phyloP scores from a whole-genome alignment of 2,329 filamentous ascomycete genomes.

The Rasamsonia emersonii region DNA sequence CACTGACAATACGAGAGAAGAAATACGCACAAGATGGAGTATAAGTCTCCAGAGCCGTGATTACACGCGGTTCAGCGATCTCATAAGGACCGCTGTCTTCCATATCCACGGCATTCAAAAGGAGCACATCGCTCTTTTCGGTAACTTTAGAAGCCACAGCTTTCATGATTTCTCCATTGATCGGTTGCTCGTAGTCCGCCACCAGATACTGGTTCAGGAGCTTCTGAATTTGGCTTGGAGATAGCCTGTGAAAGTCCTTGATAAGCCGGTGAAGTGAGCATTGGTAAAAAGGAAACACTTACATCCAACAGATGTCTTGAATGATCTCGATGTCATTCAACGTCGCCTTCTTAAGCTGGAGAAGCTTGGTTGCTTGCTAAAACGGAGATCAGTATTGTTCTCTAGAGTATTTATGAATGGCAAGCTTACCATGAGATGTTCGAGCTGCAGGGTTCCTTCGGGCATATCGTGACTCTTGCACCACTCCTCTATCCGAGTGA shows the following conservation, averaged over 20 bases:
- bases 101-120: slow-evolving; percentile 94
- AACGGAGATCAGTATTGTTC: slow-evolving; percentile 9
- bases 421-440: slow-evolving; percentile 80
- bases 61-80: slow-evolving; percentile 91
- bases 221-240: slow-evolving; percentile 98
- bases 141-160: slow-evolving; percentile 93
- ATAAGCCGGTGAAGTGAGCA: not conserved
- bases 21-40: slow-evolving; percentile 79
- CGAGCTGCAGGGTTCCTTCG: slow-evolving; percentile 90
- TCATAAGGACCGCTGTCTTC: slow-evolving; percentile 98
- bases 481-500: slow-evolving; percentile 98
- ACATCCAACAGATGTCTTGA: slow-evolving; percentile 99
- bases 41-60: slow-evolving; percentile 94
- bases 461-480: slow-evolving; percentile 99
- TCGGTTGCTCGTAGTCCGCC: slow-evolving; percentile 97
- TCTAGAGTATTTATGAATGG: not conserved
- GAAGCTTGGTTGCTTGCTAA: slow-evolving; percentile 91
- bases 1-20: not conserved
- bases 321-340: slow-evolving; percentile 99
- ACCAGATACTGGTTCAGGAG: slow-evolving; percentile 97
- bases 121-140: slow-evolving; percentile 93
- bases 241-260: slow-evolving; percentile 55
- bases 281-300: slow-evolving; percentile 35
- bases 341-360: slow-evolving; percentile 98
- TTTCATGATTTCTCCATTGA: slow-evolving; percentile 99